phyloP scores from a whole-genome alignment of 306 rosid genomes.

The Trifolium fragiferum region DNA sequence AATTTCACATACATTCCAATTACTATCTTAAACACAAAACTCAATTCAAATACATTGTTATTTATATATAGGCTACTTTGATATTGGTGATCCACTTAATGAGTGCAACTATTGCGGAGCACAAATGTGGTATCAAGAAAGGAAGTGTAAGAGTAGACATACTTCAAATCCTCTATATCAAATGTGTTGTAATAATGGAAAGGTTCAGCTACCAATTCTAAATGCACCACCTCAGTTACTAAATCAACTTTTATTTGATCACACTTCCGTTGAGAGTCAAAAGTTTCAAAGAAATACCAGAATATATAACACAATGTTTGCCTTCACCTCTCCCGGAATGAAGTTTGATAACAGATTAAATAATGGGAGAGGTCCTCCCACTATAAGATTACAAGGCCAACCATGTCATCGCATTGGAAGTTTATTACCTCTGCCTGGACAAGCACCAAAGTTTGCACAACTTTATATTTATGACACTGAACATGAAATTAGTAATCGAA shows the following conservation, averaged over 20 bases:
- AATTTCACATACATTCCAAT: no score
- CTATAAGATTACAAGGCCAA: not conserved
- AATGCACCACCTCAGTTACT: not conserved
- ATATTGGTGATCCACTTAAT: not conserved
- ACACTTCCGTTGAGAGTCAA: accelerated
- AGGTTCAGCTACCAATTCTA: not conserved
- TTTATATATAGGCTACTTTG: no score
- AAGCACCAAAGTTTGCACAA: no score
- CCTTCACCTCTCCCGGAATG: not conserved
- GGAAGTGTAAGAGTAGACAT: not conserved
- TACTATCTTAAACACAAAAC: no score
- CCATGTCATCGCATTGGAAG: not conserved
- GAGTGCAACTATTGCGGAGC: not conserved
- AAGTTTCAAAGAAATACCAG: not conserved
- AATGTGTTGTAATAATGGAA: not conserved
- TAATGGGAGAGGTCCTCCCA: not conserved
- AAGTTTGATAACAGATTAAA: not conserved
- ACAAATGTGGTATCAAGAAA: not conserved
- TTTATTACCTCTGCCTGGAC: not conserved
- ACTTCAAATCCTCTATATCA: not conserved
- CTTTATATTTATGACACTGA: not conserved
- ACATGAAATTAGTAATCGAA: not conserved
- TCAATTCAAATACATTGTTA: no score
- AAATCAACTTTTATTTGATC: not conserved
- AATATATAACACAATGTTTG: not conserved